A percentile compares a stretch with the other conserved stretches of the same genome.
These are phyloP conservation scores for Teratosphaeria gauchensis DNA, from an alignment of 2,329 filamentous ascomycete species.

Conservation along the genomic window DNA sequence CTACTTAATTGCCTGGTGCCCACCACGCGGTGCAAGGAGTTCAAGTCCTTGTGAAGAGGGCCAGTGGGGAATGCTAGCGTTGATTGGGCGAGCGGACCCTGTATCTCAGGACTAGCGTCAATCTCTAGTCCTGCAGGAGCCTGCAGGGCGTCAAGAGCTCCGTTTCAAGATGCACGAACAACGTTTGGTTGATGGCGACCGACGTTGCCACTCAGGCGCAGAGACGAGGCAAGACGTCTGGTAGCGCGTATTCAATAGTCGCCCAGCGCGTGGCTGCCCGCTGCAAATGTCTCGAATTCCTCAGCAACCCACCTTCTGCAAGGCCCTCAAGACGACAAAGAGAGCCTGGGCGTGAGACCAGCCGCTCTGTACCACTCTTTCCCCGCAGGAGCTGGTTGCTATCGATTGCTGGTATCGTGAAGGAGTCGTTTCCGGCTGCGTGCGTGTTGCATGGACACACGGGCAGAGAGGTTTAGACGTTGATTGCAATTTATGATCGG, in stretches of 20 bases:
- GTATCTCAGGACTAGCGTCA: neutral
- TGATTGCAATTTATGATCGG: neutral
- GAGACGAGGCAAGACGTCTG: constrained; percentile 6
- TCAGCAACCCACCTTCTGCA: neutral
- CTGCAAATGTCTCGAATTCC: neutral
- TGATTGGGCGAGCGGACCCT: neutral
- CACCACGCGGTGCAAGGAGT: constrained; percentile 1
- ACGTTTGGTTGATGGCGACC: constrained; percentile 4
- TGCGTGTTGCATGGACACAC: neutral
- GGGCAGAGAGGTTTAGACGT: neutral
- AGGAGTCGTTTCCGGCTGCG: neutral
- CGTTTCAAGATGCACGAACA: constrained; percentile 5
- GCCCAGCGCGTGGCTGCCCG: neutral
- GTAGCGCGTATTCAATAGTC: constrained; percentile 1
- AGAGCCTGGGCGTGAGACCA: neutral
- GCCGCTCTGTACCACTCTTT: constrained; percentile 2
- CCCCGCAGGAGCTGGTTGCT: neutral
- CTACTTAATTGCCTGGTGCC: constrained; percentile 1
- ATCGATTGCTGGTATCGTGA: neutral
- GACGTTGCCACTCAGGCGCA: constrained; percentile 7
- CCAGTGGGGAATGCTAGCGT: neutral
- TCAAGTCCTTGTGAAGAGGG: neutral
- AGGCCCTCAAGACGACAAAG: neutral
- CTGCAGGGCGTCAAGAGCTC: constrained; percentile 7
- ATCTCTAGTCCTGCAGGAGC: constrained; percentile 1